phyloP scores from a whole-genome alignment of 2,329 filamentous ascomycete species.

The Fusarium setosum region DNA sequence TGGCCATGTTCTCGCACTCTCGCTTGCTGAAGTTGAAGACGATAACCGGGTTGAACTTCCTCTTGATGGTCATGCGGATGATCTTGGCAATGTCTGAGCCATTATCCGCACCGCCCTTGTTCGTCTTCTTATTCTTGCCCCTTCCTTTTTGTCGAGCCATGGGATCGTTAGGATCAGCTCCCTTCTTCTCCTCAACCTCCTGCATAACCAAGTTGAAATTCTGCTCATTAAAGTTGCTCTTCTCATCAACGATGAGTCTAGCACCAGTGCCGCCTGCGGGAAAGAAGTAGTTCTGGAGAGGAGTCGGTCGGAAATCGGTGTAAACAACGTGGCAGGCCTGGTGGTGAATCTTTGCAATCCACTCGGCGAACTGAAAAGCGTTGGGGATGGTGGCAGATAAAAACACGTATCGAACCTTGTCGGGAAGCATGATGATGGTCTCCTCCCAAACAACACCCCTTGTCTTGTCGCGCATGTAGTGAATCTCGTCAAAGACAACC shows the following conservation, averaged over 20 bases:
- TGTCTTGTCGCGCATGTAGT: slow-evolving; percentile 95
- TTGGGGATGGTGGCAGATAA: slow-evolving; percentile 98
- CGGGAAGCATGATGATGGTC: slow-evolving; percentile 96
- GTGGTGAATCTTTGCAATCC: slow-evolving; percentile 97
- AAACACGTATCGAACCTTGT: slow-evolving; percentile 99
- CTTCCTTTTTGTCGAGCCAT: slow-evolving; percentile 85
- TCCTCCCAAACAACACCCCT: slow-evolving; percentile 99
- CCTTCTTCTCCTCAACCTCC: slow-evolving; percentile 87
- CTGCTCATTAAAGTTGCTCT: slow-evolving; percentile 93
- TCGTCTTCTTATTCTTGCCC: slow-evolving; percentile 91
- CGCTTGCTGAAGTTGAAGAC: slow-evolving; percentile 99
- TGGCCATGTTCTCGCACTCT: slow-evolving; percentile 90
- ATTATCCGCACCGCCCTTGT: slow-evolving; percentile 84
- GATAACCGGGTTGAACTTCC: slow-evolving; percentile 97
- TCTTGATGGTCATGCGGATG: slow-evolving; percentile 98
- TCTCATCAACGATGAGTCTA: slow-evolving; percentile 94
- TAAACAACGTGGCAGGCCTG: slow-evolving; percentile 99
- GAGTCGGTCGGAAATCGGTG: slow-evolving; percentile 97
- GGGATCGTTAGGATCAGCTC: slow-evolving; percentile 82
- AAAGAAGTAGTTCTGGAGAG: slow-evolving; percentile 98
- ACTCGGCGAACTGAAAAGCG: slow-evolving; percentile 98
- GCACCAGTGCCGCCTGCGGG: slow-evolving; percentile 93
- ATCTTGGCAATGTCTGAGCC: slow-evolving; percentile 95
- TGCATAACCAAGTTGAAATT: slow-evolving; percentile 98
- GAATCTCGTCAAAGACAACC: slow-evolving; percentile 98